phyloP scores from a whole-genome alignment of 306 rosid species.

The Cucurbita argyrosperma region DNA sequence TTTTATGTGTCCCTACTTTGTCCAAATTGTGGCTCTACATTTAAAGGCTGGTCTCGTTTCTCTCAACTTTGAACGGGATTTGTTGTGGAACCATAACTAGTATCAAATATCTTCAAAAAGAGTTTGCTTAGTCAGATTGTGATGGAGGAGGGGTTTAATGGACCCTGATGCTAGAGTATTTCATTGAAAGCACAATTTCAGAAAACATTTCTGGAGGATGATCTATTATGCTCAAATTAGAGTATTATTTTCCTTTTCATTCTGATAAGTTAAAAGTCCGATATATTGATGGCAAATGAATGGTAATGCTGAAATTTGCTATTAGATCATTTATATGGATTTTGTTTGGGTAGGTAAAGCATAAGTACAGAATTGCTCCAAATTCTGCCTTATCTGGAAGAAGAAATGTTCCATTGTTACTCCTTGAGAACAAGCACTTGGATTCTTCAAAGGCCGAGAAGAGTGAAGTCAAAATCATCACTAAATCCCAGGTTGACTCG shows the following conservation, averaged over 20 bases:
- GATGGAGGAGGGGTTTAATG: not conserved
- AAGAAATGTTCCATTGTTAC: constrained; percentile 43
- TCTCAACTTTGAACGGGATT: not conserved
- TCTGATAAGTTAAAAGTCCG: not conserved
- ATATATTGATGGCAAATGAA: not conserved
- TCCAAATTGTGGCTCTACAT: not conserved
- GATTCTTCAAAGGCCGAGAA: constrained; percentile 38
- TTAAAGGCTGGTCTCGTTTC: not conserved
- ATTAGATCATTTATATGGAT: constrained; percentile 3
- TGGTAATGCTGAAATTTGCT: constrained; percentile 1
- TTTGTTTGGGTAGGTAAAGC: constrained; percentile 47
- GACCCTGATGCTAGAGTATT: not conserved
- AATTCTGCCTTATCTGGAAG: constrained; percentile 40
- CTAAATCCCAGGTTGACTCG: constrained; percentile 56
- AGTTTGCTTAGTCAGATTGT: not conserved
- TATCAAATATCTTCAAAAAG: not conserved
- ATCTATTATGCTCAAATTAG: not conserved
- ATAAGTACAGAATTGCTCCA: constrained; percentile 54
- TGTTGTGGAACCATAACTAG: not conserved
- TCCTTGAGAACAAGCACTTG: constrained; percentile 35
- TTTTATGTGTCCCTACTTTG: not conserved
- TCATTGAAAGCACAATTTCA: not conserved
- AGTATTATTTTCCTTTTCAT: not conserved
- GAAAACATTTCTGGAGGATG: not conserved
- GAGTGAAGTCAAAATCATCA: constrained; percentile 32